Evolutionary conservation across 257 asterid species (phyloP).

Genomic region (Perilla frutescens): DNA sequence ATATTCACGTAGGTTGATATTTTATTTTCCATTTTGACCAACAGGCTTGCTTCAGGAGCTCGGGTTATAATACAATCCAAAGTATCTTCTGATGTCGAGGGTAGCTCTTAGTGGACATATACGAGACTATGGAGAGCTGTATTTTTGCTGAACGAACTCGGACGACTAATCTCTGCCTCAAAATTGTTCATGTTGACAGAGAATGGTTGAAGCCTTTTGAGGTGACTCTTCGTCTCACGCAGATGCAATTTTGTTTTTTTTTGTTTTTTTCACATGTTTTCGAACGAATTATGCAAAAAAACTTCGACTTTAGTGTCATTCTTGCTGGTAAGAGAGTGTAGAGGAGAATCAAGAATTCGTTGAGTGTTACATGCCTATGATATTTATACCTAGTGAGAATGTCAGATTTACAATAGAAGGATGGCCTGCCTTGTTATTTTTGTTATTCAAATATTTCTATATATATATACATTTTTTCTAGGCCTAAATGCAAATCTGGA

Average conservation of each 20-base stretch:
- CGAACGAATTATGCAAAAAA: constrained; percentile 6
- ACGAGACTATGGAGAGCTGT: not conserved
- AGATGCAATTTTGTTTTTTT: constrained; percentile 19
- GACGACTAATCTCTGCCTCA: not conserved
- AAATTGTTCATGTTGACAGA: constrained; percentile 5
- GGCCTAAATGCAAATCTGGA: constrained; percentile 1
- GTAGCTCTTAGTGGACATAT: constrained; percentile 34
- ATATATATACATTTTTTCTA: not conserved
- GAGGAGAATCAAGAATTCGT: not conserved
- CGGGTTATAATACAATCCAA: constrained; percentile 84
- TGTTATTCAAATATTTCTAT: not conserved
- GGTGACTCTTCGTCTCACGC: constrained; percentile 25
- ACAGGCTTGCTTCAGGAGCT: constrained; percentile 99
- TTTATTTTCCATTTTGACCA: constrained; percentile 23
- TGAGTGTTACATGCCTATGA: not conserved
- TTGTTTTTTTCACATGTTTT: not conserved
- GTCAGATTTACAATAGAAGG: not conserved
- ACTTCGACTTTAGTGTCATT: constrained; percentile 19
- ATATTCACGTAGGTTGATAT: constrained; percentile 48
- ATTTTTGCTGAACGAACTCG: constrained; percentile 13
- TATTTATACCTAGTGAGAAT: not conserved
- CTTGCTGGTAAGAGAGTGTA: constrained; percentile 16
- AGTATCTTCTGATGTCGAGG: constrained; percentile 46
- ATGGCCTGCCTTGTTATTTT: constrained; percentile 1
- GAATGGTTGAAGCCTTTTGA: constrained; percentile 15